Conservation (phyloP, 2,329 filamentous ascomycete species). For the Verticillium albo-atrum region DNA sequence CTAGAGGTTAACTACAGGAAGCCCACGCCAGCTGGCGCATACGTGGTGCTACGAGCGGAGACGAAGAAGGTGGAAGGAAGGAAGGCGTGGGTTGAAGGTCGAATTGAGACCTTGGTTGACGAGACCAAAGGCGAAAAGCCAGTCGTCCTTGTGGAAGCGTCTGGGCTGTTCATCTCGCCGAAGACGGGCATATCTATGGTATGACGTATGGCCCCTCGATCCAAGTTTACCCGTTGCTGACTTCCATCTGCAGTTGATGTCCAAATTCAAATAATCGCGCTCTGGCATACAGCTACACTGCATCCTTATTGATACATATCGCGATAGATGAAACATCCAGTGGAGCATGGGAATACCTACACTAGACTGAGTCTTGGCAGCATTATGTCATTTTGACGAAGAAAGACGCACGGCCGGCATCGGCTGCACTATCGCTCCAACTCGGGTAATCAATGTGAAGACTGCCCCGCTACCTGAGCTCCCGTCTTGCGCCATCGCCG, state of each 20-base stretch:
- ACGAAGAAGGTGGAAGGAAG: slow-evolving; percentile 85
- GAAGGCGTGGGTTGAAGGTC: slow-evolving; percentile 90
- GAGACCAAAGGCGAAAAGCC: slow-evolving; percentile 50
- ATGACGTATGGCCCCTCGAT: neutral
- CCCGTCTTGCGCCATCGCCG: slow-evolving; percentile 1
- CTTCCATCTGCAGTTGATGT: neutral
- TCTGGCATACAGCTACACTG: neutral
- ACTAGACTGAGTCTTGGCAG: neutral
- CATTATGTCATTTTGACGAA: neutral
- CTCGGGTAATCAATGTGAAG: neutral
- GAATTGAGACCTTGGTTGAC: slow-evolving; percentile 70
- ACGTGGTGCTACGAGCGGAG: slow-evolving; percentile 71
- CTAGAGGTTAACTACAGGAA: slow-evolving; percentile 78
- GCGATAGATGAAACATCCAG: too few species aligned
- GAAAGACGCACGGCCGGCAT: neutral
- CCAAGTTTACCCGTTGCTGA: neutral
- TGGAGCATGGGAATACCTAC: too few species aligned
- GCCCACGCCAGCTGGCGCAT: slow-evolving; percentile 71
- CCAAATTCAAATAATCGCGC: neutral
- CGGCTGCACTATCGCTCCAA: neutral
- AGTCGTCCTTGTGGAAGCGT: slow-evolving; percentile 71
- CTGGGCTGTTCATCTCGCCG: slow-evolving; percentile 84
- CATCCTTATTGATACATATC: neutral
- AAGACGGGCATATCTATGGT: slow-evolving; percentile 24
- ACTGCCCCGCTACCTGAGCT: neutral